Evolutionary conservation across 148 eudicot genomes (phyloP), one percentile per base, ranked within the genome.

Genomic region (Amaranthus hypochondriacus): DNA sequence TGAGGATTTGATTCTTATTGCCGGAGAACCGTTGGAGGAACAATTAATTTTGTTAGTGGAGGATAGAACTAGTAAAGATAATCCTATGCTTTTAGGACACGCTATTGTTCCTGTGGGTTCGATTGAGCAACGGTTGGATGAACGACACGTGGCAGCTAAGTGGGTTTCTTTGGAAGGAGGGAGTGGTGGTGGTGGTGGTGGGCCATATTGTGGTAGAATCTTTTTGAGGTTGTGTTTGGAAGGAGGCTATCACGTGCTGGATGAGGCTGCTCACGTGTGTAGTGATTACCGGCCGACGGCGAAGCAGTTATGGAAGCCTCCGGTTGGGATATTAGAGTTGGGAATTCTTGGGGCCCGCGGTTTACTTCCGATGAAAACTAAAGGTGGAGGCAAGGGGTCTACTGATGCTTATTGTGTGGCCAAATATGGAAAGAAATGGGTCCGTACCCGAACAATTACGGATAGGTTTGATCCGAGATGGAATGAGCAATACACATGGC

Each of bases 401-500:
- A 95, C 97, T 2, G 99, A 95, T 70, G 90, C 99, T 55, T 95
- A 95, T 62, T 92, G 99, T 42, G 97, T 92, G 5, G 99, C 97
- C 6, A 95, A 95, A 86, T 95, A 95, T 55, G 99, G 99, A 15
- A 95, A 92, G 76, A 95, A 95, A 57, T 95, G 99, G 99, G 97
- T 92, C 14, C 86, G 99, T 3, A 95, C 99, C 0, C 81, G 92
- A 28, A 95, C 99, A 0, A 85, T 92, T 4, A 85, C 85, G 3
- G 97, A 95, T 39, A 81, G 82, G 48, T 89, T 89, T 46, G 96
- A 95, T 68, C 99, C 99, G 9, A 84, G 99, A 9, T 95, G 99
- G 99, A 95, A 95, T 68, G 99, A 95, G 89, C 99, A 95, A 76
- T 95, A 95, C 84, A 92, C 99, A 7, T 95, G 99, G 99, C 99